phyloP scores from a whole-genome alignment of 2,329 filamentous ascomycete genomes.

The Camillea tinctor region DNA sequence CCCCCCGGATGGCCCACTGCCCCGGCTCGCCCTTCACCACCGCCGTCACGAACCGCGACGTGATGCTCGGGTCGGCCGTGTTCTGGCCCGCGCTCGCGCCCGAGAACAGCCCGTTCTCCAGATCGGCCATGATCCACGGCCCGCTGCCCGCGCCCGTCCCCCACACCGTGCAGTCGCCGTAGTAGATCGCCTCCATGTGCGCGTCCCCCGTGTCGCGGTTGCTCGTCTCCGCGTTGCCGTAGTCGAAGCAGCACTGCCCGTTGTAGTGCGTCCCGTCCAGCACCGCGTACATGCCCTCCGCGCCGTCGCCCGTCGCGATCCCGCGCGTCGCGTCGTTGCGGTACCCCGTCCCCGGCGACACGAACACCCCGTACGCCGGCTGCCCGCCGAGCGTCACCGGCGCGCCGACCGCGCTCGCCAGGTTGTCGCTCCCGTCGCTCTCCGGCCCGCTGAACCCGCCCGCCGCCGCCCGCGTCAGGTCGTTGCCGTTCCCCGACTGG shows the following conservation, averaged over 20 bases:
- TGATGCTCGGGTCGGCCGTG: slow-evolving; percentile 49
- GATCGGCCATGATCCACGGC: slow-evolving; percentile 68
- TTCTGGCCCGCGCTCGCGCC: slow-evolving; percentile 48
- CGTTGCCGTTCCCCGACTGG: slow-evolving; percentile 60
- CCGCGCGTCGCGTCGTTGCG: slow-evolving; percentile 55
- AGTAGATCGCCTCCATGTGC: slow-evolving; percentile 71
- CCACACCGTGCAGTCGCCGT: slow-evolving; percentile 53
- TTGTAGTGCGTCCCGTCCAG: slow-evolving; percentile 62
- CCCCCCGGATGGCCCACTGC: slow-evolving; percentile 60
- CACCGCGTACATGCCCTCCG: slow-evolving; percentile 61
- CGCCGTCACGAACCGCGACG: slow-evolving; percentile 55
- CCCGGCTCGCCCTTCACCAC: slow-evolving; percentile 55
- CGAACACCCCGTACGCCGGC: slow-evolving; percentile 63
- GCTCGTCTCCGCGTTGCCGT: slow-evolving; percentile 56
- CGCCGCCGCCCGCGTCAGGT: slow-evolving; percentile 61
- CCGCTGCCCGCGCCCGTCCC: slow-evolving; percentile 57
- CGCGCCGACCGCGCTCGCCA: slow-evolving; percentile 58
- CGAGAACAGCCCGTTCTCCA: slow-evolving; percentile 66
- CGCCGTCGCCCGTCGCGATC: slow-evolving; percentile 51
- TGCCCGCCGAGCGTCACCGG: slow-evolving; percentile 60
- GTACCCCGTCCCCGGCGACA: slow-evolving; percentile 62
- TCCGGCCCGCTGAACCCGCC: slow-evolving; percentile 58
- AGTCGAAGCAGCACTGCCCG: slow-evolving; percentile 55
- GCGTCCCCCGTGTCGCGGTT: slow-evolving; percentile 56
- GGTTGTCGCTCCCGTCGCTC: slow-evolving; percentile 55